Conservation (phyloP, 2,329 filamentous ascomycete genomes). For the Diaporthe batatas region DNA sequence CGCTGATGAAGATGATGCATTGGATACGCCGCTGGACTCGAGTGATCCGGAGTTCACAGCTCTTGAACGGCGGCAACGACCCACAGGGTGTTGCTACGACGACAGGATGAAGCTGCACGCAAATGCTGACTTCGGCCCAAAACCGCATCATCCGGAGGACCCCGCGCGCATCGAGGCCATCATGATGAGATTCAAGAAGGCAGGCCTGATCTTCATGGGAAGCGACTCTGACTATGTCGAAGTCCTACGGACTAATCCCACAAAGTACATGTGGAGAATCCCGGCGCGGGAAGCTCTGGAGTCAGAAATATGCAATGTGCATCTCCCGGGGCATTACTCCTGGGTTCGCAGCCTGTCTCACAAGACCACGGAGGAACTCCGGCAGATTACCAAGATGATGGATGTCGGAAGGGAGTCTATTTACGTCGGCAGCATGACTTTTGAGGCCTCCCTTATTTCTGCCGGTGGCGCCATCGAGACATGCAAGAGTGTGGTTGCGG, state of each 20-base stretch:
- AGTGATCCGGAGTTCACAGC: slow-evolving; percentile 44
- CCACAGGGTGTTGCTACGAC: slow-evolving; percentile 89
- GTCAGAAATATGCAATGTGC: slow-evolving; percentile 84
- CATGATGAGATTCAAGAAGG: slow-evolving; percentile 87
- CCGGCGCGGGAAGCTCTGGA: slow-evolving; percentile 80
- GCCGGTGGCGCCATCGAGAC: slow-evolving; percentile 96
- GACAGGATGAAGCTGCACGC: slow-evolving; percentile 96
- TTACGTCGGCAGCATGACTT: slow-evolving; percentile 87
- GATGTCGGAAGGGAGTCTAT: slow-evolving; percentile 80
- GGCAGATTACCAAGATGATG: slow-evolving; percentile 72
- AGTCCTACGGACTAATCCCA: slow-evolving; percentile 67
- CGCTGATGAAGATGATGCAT: slow-evolving; percentile 52
- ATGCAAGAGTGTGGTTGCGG: slow-evolving; percentile 87
- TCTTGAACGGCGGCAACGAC: slow-evolving; percentile 63
- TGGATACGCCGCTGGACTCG: slow-evolving; percentile 47
- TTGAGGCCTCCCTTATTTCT: slow-evolving; percentile 83
- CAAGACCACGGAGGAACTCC: slow-evolving; percentile 74
- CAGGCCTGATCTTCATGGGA: slow-evolving; percentile 79
- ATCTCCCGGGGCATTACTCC: slow-evolving; percentile 80
- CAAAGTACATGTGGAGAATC: slow-evolving; percentile 81
- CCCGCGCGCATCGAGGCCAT: slow-evolving; percentile 93
- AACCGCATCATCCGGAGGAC: slow-evolving; percentile 93
- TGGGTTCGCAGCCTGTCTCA: slow-evolving; percentile 76
- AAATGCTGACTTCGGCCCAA: slow-evolving; percentile 80
- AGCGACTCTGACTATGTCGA: slow-evolving; percentile 66